Base-by-base conservation (phyloP, 1,284 basidiomycete species). In the Peniophora sp. region DNA sequence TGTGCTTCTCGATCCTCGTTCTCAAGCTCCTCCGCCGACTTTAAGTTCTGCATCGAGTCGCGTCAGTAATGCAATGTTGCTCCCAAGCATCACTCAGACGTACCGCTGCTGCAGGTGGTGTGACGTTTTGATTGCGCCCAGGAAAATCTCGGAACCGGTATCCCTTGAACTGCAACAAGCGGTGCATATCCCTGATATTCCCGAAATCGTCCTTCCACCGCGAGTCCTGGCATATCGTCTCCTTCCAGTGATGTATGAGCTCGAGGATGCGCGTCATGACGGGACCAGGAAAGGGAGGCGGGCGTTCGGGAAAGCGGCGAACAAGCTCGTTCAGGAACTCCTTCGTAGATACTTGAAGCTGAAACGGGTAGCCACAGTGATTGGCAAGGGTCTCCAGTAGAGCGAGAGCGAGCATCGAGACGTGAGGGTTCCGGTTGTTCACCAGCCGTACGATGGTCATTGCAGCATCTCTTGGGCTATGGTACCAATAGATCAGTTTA, bases 291-390 rank as follows among this genome's bases (percentile, higher is more conserved):
- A 97, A 95, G 9, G 92, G 89, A 1, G 97, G 96, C 2, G 96
- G 96, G 41, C 96, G 83, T 69, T 99, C 97, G 9, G 97, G 97
- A 67, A 99, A 99, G 54, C 96, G 81, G 45, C 95, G 85, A 23
- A 99, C 97, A 62, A 99, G 88, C 68, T 98, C 96, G 69, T 99
- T 99, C 19, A 99, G 77, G 63, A 99, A 99, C 65, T 98, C 97
- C 65, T 99, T 99, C 22, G 97, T 99, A n/a, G 90, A 79, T 59
- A 99, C 90, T 68, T 99, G 96, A 22, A 99, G 85, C 63, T 99
- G 96, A 55, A 99, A 89, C 0, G 95, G 85, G 69, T 99, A 99
- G 61, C 96, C 96, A 65, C 95, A 97, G 47, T 91, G 87, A 65
- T 95, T 91, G 49, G 97, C 90, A 48, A 99, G 84, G 12, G 92